phyloP scores from a whole-genome alignment of 139 green algal species.

The Tetraselmis striata region DNA sequence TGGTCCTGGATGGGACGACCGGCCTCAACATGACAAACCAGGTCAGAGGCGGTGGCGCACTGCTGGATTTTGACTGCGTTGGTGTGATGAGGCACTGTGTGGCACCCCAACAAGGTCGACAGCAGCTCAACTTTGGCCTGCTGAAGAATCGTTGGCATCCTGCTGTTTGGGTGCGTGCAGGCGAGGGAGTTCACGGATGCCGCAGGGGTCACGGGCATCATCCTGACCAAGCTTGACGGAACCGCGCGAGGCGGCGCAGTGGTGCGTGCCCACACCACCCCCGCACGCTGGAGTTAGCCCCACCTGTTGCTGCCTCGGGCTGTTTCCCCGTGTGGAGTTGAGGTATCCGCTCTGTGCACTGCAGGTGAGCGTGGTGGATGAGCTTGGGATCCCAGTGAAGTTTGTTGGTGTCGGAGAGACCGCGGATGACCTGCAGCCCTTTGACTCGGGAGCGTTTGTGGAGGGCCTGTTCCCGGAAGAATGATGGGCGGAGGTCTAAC shows the following conservation, averaged over 20 bases:
- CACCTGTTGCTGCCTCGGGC: no score
- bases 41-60: no score
- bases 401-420: conserved; percentile 95
- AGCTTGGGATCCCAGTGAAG: conserved; percentile 91
- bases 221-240: conserved; percentile 98
- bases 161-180: conserved; percentile 23
- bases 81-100: no score
- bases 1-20: conserved; percentile 97
- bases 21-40: conserved; percentile 93
- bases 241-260: conserved; percentile 78
- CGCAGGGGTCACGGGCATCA: conserved; percentile 79
- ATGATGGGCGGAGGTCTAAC: no score
- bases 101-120: no score
- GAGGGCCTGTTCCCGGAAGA: conserved; percentile 77
- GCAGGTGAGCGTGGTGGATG: conserved; percentile 80
- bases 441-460: conserved; percentile 82
- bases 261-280: conserved; percentile 18
- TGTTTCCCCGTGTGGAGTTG: no score
- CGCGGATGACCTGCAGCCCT: conserved; percentile 90
- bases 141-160: no score
- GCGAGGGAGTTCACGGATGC: conserved; percentile 85
- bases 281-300: no score
- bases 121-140: no score
- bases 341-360: no score
- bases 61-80: no score